Evolutionary conservation across 1,139 yeast species (phyloP).

Genomic region (Candida buenavistaensis): DNA sequence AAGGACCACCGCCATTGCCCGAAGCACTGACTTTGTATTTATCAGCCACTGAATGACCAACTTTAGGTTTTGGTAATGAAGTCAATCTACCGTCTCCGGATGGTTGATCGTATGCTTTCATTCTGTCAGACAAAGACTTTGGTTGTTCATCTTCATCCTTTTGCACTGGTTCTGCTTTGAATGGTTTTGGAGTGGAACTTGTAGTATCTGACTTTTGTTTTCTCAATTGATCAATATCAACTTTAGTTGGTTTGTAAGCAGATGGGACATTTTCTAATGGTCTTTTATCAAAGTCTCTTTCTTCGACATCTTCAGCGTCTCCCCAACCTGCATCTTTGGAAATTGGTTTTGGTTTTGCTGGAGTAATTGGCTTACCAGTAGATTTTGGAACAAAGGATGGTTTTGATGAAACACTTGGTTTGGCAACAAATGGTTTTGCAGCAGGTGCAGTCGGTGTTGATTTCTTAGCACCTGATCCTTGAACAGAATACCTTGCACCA

Average conservation of each 20-base stretch:
- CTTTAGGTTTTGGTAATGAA: slow-evolving; percentile 67
- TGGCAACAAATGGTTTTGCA: slow-evolving; percentile 22
- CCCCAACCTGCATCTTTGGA: slow-evolving; percentile 67
- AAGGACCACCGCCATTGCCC: slow-evolving; percentile 26
- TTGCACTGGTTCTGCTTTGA: slow-evolving; percentile 21
- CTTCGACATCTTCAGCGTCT: slow-evolving; percentile 62
- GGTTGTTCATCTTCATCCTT: slow-evolving; percentile 31
- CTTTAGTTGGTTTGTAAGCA: slow-evolving; percentile 69
- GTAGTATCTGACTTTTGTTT: slow-evolving; percentile 49
- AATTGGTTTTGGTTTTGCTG: slow-evolving; percentile 25
- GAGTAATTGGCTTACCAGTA: slow-evolving; percentile 41
- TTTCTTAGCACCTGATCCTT: slow-evolving; percentile 22
- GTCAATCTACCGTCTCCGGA: slow-evolving; percentile 46
- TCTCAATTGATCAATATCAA: slow-evolving; percentile 43
- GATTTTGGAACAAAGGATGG: slow-evolving; percentile 37
- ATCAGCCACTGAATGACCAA: slow-evolving; percentile 49
- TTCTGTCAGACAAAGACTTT: slow-evolving; percentile 45
- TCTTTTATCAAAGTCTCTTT: slow-evolving; percentile 62
- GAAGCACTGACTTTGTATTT: slow-evolving; percentile 44
- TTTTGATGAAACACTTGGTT: slow-evolving; percentile 21
- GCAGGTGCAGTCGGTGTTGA: slow-evolving; percentile 13
- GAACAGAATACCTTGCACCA: slow-evolving; percentile 90
- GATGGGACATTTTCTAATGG: slow-evolving; percentile 64
- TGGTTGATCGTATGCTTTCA: slow-evolving; percentile 29
- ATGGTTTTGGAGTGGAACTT: slow-evolving; percentile 40